Evolutionary conservation across 2,329 filamentous ascomycete species (phyloP), one percentile per base, ranked within the genome.

Genomic region (Penicillium sp.): DNA sequence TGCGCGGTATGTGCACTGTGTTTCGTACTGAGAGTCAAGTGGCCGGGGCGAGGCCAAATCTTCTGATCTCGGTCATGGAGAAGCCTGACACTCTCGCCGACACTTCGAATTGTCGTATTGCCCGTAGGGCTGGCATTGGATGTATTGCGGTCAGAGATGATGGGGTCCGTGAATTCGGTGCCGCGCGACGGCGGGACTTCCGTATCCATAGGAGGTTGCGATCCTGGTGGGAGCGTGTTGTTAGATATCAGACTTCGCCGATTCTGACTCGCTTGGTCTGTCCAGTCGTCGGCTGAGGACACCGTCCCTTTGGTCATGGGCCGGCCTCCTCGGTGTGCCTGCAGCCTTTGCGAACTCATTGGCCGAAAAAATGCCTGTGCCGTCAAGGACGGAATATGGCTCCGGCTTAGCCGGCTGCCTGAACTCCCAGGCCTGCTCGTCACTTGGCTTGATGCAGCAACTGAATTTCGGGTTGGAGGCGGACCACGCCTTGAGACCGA

Each of bases 331-430:
- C 91, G 78, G 67, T 97, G 93, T 39, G 89, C 89, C 68, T 97
- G 91, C 35, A 97, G 74, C 63, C 88, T 85, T 64, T 95, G 89
- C 16, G 91, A 94, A 69, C 90, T 97, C 88, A 98, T 94, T 26
- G 93, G 93, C 15, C 84, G 85, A 62, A 94, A 95, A 71, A 98
- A 97, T 38, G 87, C 91, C 59, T 91, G 86, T 11, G 88, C 89
- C 2, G 88, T 84, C 37, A 98, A 72, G 2, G 86, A 89, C 1
- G 93, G 90, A 14, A 94, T 89, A 73, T 98, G 93, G 28, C 87
- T 93, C 58, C 84, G 80, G 61, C 84, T 89, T 31, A 84, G 75
- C 28, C 86, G 76, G 51, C 83, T 91, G 11, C 76, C 37, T 74
- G 84, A 50, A 42, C 69, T 73, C 33, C 62, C 67, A 76, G 76